These are phyloP conservation scores for Aspergillus jensenii DNA, from an alignment of 2,329 filamentous ascomycete genomes.

Conservation along the genomic window DNA sequence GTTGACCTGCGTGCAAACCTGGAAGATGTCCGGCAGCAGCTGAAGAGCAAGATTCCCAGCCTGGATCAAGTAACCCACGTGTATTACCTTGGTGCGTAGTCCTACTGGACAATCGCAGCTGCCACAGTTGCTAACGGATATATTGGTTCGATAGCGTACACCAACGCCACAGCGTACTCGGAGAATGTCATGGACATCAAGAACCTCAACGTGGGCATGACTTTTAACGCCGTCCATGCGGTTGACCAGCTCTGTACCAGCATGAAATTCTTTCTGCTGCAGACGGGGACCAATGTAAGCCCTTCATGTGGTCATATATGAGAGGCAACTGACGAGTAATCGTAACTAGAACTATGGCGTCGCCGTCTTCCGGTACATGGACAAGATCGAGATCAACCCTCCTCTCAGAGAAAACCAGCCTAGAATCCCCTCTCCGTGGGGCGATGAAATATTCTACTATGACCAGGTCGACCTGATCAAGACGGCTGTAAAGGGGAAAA, in stretches of 20 bases:
- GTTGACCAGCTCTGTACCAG: constrained; percentile 38
- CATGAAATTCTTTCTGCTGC: constrained; percentile 43
- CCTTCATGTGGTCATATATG: constrained; percentile 19
- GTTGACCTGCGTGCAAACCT: no score
- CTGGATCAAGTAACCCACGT: constrained; percentile 44
- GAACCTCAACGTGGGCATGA: constrained; percentile 41
- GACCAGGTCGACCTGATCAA: constrained; percentile 44
- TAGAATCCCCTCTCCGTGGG: constrained; percentile 43
- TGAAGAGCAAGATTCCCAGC: constrained; percentile 36
- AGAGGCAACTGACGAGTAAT: constrained; percentile 5
- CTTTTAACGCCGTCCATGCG: constrained; percentile 41
- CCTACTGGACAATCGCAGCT: no score
- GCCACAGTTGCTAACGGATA: neutral
- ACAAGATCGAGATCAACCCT: constrained; percentile 27
- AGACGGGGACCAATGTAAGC: constrained; percentile 42
- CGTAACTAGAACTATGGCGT: constrained; percentile 26
- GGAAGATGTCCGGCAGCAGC: constrained; percentile 5
- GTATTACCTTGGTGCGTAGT: constrained; percentile 41
- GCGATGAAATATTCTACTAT: constrained; percentile 50
- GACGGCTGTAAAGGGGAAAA: constrained; percentile 36
- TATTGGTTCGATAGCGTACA: constrained; percentile 16
- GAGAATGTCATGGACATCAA: constrained; percentile 35
- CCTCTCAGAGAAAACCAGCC: constrained; percentile 42
- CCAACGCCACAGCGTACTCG: constrained; percentile 33
- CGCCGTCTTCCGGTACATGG: constrained; percentile 23